Conservation (phyloP, 1,284 basidiomycete species). For the Trametes pubescens region DNA sequence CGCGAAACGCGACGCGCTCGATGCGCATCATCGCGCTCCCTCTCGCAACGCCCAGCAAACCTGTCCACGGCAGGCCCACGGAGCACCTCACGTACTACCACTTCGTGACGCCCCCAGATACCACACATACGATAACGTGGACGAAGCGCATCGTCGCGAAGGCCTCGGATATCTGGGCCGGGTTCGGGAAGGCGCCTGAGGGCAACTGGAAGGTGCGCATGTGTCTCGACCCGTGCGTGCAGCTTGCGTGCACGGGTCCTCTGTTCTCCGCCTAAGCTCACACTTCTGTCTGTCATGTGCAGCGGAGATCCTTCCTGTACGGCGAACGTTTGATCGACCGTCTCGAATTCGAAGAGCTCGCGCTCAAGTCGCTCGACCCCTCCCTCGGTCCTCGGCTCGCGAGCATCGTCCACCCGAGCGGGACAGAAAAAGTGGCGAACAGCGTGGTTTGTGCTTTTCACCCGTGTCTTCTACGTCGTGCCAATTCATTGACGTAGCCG, state of each 20-base stretch:
- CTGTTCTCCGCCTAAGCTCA: no score
- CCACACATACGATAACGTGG: conserved; percentile 34
- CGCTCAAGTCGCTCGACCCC: conserved; percentile 73
- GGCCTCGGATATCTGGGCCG: conserved; percentile 63
- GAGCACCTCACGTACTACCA: conserved; percentile 55
- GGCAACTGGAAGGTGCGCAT: conserved; percentile 72
- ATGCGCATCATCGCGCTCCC: conserved; percentile 60
- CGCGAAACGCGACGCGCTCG: conserved; percentile 39
- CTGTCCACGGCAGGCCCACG: conserved; percentile 24
- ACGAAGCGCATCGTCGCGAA: conserved; percentile 57
- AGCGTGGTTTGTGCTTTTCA: conserved; percentile 30
- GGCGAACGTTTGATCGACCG: conserved; percentile 74
- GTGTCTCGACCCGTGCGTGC: not conserved
- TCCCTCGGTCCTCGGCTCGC: conserved; percentile 61
- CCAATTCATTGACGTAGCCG: conserved; percentile 34
- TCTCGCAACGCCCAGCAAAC: conserved; percentile 37
- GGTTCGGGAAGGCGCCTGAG: conserved; percentile 67
- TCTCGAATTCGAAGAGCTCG: conserved; percentile 80
- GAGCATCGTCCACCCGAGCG: conserved; percentile 30
- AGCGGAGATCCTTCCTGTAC: conserved; percentile 66
- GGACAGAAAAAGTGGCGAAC: conserved; percentile 22
- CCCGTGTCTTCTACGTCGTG: conserved; percentile 3
- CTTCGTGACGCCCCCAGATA: conserved; percentile 47
- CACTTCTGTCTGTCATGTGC: not conserved
- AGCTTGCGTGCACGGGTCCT: no score